Conservation (phyloP, 108 stramenopile species). For the Heterococcus sp. region DNA sequence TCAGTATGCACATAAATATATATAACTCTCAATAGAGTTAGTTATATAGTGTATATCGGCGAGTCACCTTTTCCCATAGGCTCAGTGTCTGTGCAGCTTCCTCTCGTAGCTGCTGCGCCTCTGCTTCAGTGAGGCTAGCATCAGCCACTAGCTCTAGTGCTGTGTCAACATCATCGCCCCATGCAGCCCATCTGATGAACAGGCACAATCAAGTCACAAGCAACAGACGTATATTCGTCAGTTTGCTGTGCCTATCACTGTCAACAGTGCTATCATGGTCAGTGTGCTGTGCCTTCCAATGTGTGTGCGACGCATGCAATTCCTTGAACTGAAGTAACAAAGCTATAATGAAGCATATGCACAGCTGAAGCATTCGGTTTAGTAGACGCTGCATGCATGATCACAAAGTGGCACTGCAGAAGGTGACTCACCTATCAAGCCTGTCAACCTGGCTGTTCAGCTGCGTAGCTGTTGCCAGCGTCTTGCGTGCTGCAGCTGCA, state of each 20-base stretch:
- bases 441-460: constrained; percentile 29
- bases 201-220: no score
- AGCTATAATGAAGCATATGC: no score
- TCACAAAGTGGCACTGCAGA: neutral
- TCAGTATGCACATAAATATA: no score
- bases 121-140: neutral
- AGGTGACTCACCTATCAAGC: constrained; percentile 1
- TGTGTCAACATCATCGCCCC: constrained; percentile 41
- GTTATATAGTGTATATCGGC: no score
- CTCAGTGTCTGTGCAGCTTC: constrained; percentile 20
- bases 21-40: no score
- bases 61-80: neutral
- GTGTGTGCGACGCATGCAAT: no score
- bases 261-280: no score
- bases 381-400: neutral
- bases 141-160: constrained; percentile 39
- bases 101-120: neutral
- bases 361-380: no score
- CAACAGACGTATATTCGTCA: no score
- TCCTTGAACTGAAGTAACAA: no score
- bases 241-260: no score
- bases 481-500: constrained; percentile 21
- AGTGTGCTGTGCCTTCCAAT: no score
- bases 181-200: constrained; percentile 7
- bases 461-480: constrained; percentile 18